Evolutionary conservation across 805 yeast genomes (phyloP).

Genomic region (Candida insectorum): DNA sequence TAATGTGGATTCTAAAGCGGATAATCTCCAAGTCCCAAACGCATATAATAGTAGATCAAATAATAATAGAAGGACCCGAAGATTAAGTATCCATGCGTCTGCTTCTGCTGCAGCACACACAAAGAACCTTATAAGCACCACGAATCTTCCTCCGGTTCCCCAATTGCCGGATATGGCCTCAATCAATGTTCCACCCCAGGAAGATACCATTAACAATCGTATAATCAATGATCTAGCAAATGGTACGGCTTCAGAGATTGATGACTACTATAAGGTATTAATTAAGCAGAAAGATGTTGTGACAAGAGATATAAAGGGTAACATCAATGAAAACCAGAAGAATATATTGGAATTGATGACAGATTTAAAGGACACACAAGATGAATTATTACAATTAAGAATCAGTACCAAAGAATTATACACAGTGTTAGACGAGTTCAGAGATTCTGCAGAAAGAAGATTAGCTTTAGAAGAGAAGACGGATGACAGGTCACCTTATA

Average conservation of each 20-base stretch:
- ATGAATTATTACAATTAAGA: slow-evolving; percentile 61
- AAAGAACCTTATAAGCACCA: slow-evolving; percentile 19
- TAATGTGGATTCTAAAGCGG: slow-evolving; percentile 1
- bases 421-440: slow-evolving; percentile 56
- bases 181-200: background rate
- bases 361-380: slow-evolving; percentile 61
- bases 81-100: slow-evolving; percentile 38
- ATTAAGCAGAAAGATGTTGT: slow-evolving; percentile 46
- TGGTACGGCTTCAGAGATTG: slow-evolving; percentile 71
- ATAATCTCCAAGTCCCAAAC: slow-evolving; percentile 6
- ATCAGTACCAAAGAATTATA: slow-evolving; percentile 56
- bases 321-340: slow-evolving; percentile 60
- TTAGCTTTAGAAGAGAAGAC: slow-evolving; percentile 40
- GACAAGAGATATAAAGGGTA: slow-evolving; percentile 53
- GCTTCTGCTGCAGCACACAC: slow-evolving; percentile 30
- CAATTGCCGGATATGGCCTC: slow-evolving; percentile 7
- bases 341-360: slow-evolving; percentile 57
- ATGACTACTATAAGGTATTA: slow-evolving; percentile 60
- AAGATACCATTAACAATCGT: slow-evolving; percentile 9
- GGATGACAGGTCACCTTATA: slow-evolving; percentile 16
- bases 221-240: slow-evolving; percentile 45
- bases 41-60: slow-evolving; percentile 11
- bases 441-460: slow-evolving; percentile 57
- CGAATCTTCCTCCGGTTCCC: slow-evolving; percentile 32
- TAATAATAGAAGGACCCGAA: slow-evolving; percentile 16